Evolutionary conservation across 148 eudicot species (phyloP).

Genomic region (Salicornia ramosissima): DNA sequence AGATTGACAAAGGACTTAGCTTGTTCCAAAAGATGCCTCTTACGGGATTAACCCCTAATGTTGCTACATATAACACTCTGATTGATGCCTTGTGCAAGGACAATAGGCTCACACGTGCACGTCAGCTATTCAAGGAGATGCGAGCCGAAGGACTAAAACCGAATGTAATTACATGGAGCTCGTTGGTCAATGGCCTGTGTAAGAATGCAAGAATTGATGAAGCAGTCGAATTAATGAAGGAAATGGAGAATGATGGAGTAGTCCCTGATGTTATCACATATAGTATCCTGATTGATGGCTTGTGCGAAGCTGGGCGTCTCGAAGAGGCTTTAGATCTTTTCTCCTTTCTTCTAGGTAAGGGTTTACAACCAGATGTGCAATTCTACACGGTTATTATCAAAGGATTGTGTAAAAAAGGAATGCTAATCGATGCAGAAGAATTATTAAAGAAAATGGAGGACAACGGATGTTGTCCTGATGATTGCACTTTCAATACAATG

Average conservation of each 20-base stretch:
- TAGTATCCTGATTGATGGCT: constrained; percentile 9
- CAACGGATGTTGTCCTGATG: neutral
- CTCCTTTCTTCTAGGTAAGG: neutral
- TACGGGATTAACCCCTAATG: constrained; percentile 11
- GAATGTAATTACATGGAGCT: neutral
- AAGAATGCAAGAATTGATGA: constrained; percentile 3
- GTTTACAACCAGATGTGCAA: neutral
- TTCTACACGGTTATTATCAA: neutral
- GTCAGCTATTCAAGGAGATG: constrained; percentile 6
- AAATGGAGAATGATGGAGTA: neutral
- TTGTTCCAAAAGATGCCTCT: constrained; percentile 1
- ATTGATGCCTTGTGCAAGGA: constrained; percentile 19
- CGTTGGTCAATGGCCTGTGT: constrained; percentile 13
- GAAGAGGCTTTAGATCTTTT: constrained; percentile 8
- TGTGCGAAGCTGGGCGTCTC: constrained; percentile 15
- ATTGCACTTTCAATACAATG: too few species aligned
- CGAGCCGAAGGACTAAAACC: neutral
- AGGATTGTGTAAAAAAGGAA: neutral
- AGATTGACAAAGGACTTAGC: constrained; percentile 10
- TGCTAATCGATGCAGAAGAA: neutral
- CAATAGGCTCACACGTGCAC: neutral
- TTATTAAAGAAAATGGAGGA: neutral
- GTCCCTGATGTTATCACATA: constrained; percentile 1
- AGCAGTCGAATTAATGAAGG: constrained; percentile 1
- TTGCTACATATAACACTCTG: constrained; percentile 11